Base-by-base conservation (phyloP, 768 basidiomycete genomes). In the Boletus reticulatus region DNA sequence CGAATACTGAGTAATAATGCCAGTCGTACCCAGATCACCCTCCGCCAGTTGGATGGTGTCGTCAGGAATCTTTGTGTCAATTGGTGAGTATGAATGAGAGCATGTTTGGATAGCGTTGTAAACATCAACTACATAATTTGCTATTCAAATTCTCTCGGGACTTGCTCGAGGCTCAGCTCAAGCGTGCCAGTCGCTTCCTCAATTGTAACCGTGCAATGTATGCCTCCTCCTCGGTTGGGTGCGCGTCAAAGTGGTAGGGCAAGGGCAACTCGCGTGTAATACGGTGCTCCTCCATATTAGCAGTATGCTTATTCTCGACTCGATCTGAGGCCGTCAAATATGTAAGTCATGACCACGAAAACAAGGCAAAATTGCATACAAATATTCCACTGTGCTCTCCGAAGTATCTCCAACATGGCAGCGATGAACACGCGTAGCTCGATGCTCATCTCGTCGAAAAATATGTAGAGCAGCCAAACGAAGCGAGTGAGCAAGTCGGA, bases 301-400 rank as follows among this genome's bases (percentile, higher is more conserved):
- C 90, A 27, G 95, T 73, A 60, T 97, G 94, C 73, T 97, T 94
- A 72, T 90, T 94, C 70, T 95, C 91, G 41, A 92, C 73, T 61
- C 91, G 89, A 71, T 82, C 87, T 91, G 60, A 17, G 32, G 44
- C 8, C 34, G 4, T 38, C 13, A 48, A 62, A 34, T 13, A 22
- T 16, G 9, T 34, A 3, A 58, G 52, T 24, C 17, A 19, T 31
- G 19, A 17, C 22, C 34, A 39, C 36, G 43, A 31, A 37, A 11
- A 16, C 44, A 48, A 42, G 39, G 17, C 5, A 37, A 32, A 72
- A 46, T 49, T 22, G 31, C 89, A 63, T 56, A 93, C 91, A 88
- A 66, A 95, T 89, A 71, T 96, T 97, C 96, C 96, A 98, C 61
- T 88, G 88, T 72, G 84, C 84, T 50, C 96, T 79, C 42, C 96